phyloP scores from a whole-genome alignment of 345 rosid genomes.

The Durio zibethinus region DNA sequence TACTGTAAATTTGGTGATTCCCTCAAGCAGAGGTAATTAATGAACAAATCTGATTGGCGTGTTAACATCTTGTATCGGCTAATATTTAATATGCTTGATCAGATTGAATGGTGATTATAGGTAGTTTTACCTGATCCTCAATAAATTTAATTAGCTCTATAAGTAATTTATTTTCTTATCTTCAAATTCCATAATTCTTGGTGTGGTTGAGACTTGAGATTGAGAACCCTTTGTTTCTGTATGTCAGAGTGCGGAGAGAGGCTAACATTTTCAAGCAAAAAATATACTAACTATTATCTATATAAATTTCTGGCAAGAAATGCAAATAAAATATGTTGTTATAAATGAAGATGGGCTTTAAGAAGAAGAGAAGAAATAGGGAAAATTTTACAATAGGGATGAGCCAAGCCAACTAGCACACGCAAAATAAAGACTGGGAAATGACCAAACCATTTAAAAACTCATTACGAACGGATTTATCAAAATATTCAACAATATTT shows the following conservation, averaged over 20 bases:
- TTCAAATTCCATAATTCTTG: not conserved
- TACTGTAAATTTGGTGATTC: not conserved
- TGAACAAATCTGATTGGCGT: not conserved
- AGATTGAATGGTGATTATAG: not conserved
- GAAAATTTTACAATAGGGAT: conserved; percentile 26
- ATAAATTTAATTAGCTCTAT: no score
- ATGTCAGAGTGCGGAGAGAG: not conserved
- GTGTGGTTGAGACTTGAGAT: not conserved
- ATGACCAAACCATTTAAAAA: conserved; percentile 29
- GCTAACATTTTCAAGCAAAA: not conserved
- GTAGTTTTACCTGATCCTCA: not conserved
- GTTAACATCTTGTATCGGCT: not conserved
- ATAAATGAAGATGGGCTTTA: conserved; percentile 11
- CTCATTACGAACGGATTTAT: conserved; percentile 21
- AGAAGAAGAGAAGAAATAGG: conserved; percentile 9
- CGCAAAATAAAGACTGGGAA: conserved; percentile 13
- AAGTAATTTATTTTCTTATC: no score
- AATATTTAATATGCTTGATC: not conserved
- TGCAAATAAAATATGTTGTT: conserved; percentile 15
- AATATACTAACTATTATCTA: not conserved
- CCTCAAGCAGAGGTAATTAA: not conserved
- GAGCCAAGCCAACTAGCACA: conserved; percentile 24
- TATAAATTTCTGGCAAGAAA: conserved; percentile 5
- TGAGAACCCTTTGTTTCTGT: not conserved
- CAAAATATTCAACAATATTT: conserved; percentile 18